Base-by-base conservation (phyloP, 257 asterid species). In the Coffea canephora region DNA sequence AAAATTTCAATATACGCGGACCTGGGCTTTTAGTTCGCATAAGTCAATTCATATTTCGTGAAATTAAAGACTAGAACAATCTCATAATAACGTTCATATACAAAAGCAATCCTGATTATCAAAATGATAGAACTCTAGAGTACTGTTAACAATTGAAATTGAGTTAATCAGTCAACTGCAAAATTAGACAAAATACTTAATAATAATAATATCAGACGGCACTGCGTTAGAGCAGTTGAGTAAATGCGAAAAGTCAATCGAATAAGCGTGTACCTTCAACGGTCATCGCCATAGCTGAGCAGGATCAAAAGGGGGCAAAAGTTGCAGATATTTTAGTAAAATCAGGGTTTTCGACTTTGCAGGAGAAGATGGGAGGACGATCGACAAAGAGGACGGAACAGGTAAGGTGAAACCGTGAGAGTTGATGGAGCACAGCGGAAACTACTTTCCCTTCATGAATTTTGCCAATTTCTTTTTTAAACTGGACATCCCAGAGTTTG, bases 201-300 rank as follows among this genome's bases (percentile, higher is more conserved):
- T 41, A 39, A 2, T 4, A 73, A 50, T 5, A 66, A 73, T 23
- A 31, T 73, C 31, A 25, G 5, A 57, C 12, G 13, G 16, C 21
- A n/a, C 2, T 21, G 0, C n/a, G 6, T 61, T 23, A n/a, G 31
- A 61, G 11, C 34, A 61, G n/a, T 61, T 61, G 34, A 21, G 34
- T 19, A 57, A 57, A 16, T 61, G 67, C 14, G n/a, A 59, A 13
- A 23, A 43, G 62, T 61, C 43, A 61, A n/a, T 61, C 2, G 34
- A 43, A 43, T 41, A 11, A 18, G 39, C 4, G 18, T 61, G 73
- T 68, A 94, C 97, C 98, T 94, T 86, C 96, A 79, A 94, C 82
- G 12, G 97, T 91, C 98, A 94, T 94, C 49, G 96, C 93, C 97
- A 94, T 92, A 81, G 72, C 83, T 71, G 85, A 83, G 34, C 34